Conservation (phyloP, 805 yeast species). For the Saturnispora dispora region DNA sequence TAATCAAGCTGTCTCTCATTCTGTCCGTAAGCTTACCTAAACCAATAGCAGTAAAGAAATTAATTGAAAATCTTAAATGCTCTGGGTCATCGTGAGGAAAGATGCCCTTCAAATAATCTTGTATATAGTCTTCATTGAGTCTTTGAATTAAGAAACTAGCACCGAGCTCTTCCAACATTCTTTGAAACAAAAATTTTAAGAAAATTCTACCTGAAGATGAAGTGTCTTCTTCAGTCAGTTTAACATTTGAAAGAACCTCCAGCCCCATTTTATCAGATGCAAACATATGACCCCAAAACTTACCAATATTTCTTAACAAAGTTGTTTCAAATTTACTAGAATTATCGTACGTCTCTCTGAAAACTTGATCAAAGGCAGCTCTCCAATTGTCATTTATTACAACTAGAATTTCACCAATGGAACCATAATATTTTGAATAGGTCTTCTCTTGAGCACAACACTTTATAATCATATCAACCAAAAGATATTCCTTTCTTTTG, state of each 20-base stretch:
- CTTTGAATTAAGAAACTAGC: slow-evolving; percentile 38
- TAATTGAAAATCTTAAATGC: slow-evolving; percentile 66
- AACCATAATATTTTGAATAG: slow-evolving; percentile 78
- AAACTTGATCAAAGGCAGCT: slow-evolving; percentile 40
- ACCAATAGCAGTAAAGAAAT: slow-evolving; percentile 89
- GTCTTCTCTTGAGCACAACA: slow-evolving; percentile 81
- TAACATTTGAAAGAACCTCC: slow-evolving; percentile 45
- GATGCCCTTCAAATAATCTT: slow-evolving; percentile 43
- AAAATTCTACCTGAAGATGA: slow-evolving; percentile 77
- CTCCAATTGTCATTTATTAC: slow-evolving; percentile 48
- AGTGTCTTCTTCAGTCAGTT: slow-evolving; percentile 61
- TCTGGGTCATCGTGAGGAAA: slow-evolving; percentile 54
- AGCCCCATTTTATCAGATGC: slow-evolving; percentile 63
- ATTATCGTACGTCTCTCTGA: slow-evolving; percentile 44
- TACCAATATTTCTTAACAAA: slow-evolving; percentile 69
- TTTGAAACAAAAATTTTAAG: slow-evolving; percentile 71
- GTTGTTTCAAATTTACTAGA: slow-evolving; percentile 65
- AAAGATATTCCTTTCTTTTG: slow-evolving; percentile 36
- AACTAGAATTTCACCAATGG: slow-evolving; percentile 60
- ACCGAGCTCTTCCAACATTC: slow-evolving; percentile 72
- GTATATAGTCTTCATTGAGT: slow-evolving; percentile 43
- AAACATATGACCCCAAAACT: slow-evolving; percentile 77
- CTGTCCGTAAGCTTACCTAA: slow-evolving; percentile 74
- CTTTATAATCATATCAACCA: slow-evolving; percentile 66
- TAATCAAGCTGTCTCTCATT: slow-evolving; percentile 46